A percentile compares a stretch with the other conserved stretches of the same genome.
Conservation (phyloP, 768 basidiomycete genomes). For the Hypholoma fasciculare region DNA sequence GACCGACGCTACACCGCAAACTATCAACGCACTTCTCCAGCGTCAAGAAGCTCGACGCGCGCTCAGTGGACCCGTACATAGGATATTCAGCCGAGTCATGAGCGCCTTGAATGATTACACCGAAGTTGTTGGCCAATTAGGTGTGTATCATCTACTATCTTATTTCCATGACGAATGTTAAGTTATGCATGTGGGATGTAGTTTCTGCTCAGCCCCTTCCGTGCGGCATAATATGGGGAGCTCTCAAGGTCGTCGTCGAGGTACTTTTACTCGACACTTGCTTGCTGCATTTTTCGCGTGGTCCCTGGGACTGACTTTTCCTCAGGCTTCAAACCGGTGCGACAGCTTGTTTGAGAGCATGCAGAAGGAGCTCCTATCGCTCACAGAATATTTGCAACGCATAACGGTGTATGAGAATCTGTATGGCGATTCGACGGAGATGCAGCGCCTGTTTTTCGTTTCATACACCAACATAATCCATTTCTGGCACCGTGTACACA, state of each 20-base stretch:
- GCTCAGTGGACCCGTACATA: not conserved
- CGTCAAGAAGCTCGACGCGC: not conserved
- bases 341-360: not conserved
- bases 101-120: not conserved
- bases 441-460: not conserved
- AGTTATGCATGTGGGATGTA: too few relatives aligned
- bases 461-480: not conserved
- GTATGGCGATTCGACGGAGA: not conserved
- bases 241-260: not conserved
- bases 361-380: not conserved
- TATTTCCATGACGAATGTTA: too few relatives aligned
- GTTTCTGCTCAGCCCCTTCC: not conserved
- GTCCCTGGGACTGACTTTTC: not conserved
- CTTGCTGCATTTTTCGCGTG: not conserved
- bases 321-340: not conserved
- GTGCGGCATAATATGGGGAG: not conserved
- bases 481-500: not conserved
- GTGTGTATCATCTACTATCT: too few relatives aligned
- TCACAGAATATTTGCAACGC: not conserved
- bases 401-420: not conserved
- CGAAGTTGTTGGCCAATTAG: not conserved
- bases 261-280: not conserved
- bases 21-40: not conserved
- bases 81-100: not conserved
- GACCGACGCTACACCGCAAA: not conserved